Evolutionary conservation across 2,329 filamentous ascomycete species (phyloP).

Genomic region (Claviceps sp.): DNA sequence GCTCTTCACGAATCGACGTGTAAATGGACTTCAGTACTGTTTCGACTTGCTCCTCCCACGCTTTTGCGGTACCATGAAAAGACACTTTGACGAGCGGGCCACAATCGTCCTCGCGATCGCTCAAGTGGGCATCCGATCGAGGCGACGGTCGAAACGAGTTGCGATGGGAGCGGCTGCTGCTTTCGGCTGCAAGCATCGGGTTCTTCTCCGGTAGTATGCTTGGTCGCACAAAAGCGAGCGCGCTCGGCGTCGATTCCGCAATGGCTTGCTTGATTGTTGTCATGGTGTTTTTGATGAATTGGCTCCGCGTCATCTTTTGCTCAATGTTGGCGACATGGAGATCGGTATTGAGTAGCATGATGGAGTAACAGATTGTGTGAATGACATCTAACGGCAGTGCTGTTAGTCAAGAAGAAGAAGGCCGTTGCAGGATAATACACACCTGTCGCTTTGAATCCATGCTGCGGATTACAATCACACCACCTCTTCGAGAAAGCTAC

Average conservation of each 20-base stretch:
- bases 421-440: slow-evolving; percentile 19
- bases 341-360: slow-evolving; percentile 91
- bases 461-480: slow-evolving; percentile 84
- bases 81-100: slow-evolving; percentile 67
- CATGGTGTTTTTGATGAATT: slow-evolving; percentile 95
- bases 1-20: slow-evolving; percentile 72
- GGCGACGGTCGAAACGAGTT: slow-evolving; percentile 38
- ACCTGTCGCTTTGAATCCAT: slow-evolving; percentile 86
- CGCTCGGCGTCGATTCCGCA: slow-evolving; percentile 51
- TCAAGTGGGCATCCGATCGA: slow-evolving; percentile 29
- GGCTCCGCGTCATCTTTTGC: slow-evolving; percentile 85
- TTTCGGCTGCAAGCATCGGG: slow-evolving; percentile 20
- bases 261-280: slow-evolving; percentile 72
- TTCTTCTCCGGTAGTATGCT: slow-evolving; percentile 37
- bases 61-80: slow-evolving; percentile 60
- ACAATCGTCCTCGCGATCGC: slow-evolving; percentile 37
- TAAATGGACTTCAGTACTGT: slow-evolving; percentile 87
- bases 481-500: slow-evolving; percentile 80
- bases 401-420: not conserved
- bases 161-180: slow-evolving; percentile 26
- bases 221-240: slow-evolving; percentile 44
- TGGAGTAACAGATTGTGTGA: slow-evolving; percentile 92
- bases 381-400: slow-evolving; percentile 52
- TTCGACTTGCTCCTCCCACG: slow-evolving; percentile 85
- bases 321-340: slow-evolving; percentile 91